These are phyloP conservation scores for Geotrichum cucujoidarum DNA, from an alignment of 1,139 yeast genomes.

Conservation along the genomic window DNA sequence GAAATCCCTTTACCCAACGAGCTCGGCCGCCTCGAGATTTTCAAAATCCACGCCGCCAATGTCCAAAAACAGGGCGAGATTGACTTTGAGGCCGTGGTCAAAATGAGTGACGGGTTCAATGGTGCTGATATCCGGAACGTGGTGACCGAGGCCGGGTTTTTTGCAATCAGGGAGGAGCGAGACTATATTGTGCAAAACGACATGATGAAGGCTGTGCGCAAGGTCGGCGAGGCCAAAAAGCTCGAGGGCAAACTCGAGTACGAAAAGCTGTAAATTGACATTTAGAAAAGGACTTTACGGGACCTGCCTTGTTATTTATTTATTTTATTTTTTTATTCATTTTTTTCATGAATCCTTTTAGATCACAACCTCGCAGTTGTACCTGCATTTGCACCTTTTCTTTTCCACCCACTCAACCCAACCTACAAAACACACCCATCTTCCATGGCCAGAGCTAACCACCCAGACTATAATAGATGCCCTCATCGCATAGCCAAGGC, in stretches of 20 bases:
- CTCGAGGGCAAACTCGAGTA: constrained; percentile 94
- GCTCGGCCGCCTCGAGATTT: constrained; percentile 89
- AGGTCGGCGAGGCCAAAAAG: constrained; percentile 95
- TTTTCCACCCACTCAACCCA: background rate
- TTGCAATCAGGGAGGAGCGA: constrained; percentile 96
- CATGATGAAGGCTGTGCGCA: constrained; percentile 95
- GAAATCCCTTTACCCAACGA: constrained; percentile 97
- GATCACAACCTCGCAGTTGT: constrained; percentile 5
- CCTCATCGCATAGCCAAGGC: background rate
- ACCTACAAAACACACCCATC: background rate
- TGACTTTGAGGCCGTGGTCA: constrained; percentile 94
- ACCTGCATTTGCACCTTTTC: background rate
- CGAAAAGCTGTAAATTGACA: constrained; percentile 62
- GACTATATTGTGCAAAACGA: constrained; percentile 92
- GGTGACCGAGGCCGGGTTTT: constrained; percentile 97
- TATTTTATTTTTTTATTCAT: background rate
- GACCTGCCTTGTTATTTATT: too few relatives aligned
- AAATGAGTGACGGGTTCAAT: constrained; percentile 98
- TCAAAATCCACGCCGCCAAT: constrained; percentile 85
- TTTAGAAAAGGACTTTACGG: too few relatives aligned
- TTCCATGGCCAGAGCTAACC: background rate
- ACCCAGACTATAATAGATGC: too few relatives aligned
- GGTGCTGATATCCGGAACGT: constrained; percentile 99
- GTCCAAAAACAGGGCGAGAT: constrained; percentile 92
- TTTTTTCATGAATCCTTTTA: constrained; percentile 1